Percentiles rank a stretch among this genome's conserved stretches.
phyloP scores from a whole-genome alignment of 2,329 filamentous ascomycete species.

The Talaromyces sp. region DNA sequence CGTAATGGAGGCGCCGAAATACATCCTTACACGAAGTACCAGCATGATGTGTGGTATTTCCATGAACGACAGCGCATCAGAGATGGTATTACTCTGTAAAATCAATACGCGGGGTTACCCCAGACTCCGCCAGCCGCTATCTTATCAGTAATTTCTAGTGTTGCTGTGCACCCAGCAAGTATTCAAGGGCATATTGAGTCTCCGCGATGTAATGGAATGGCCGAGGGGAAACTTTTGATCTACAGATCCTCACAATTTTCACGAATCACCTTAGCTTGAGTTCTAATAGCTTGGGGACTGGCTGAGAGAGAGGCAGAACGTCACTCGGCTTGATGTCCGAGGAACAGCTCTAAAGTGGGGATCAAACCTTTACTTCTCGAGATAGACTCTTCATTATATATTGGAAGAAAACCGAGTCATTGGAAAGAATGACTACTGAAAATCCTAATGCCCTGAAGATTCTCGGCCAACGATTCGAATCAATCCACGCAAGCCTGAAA shows the following conservation, averaged over 20 bases:
- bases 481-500: neutral
- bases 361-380: neutral
- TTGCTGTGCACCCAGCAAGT: neutral
- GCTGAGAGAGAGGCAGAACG: neutral
- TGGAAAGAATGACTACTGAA: neutral
- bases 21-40: neutral
- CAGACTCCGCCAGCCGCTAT: constrained; percentile 1
- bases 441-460: neutral
- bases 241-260: no score
- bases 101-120: constrained; percentile 1
- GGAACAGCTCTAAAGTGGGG: neutral
- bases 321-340: constrained; percentile 5
- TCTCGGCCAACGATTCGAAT: neutral
- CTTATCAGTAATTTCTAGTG: neutral
- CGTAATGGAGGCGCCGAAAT: neutral
- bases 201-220: neutral
- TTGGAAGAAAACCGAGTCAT: neutral
- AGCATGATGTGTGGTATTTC: no score
- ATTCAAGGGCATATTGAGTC: neutral
- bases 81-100: neutral
- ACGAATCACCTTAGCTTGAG: neutral
- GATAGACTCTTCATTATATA: neutral
- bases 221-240: neutral
- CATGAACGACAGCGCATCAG: neutral
- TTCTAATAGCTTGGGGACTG: neutral